phyloP scores from a whole-genome alignment of 805 yeast genomes.

The Candida coquimbonensis region DNA sequence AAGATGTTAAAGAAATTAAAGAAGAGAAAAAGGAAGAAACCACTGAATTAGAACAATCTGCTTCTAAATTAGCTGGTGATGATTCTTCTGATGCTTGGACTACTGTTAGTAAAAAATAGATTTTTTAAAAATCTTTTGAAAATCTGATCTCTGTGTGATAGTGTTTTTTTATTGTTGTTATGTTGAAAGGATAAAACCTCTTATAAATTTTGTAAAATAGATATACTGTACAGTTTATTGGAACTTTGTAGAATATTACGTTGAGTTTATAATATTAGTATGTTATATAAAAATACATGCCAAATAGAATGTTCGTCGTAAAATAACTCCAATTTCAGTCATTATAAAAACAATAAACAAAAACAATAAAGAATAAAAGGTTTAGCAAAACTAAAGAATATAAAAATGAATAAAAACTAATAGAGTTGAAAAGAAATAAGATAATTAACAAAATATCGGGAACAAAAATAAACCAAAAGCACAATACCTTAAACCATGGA shows the following conservation, averaged over 20 bases:
- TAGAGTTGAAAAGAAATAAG: too few species aligned
- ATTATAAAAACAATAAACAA: not conserved
- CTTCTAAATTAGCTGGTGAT: slow-evolving; percentile 34
- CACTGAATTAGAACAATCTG: slow-evolving; percentile 29
- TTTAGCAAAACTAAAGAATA: not conserved
- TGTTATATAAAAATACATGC: not conserved
- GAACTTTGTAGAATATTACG: too few species aligned
- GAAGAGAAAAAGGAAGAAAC: slow-evolving; percentile 14
- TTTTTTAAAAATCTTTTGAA: too few species aligned
- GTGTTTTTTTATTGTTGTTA: too few species aligned
- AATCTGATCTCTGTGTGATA: too few species aligned
- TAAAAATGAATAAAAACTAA: not conserved
- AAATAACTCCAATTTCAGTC: not conserved
- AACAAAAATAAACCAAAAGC: not conserved
- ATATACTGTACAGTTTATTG: not conserved
- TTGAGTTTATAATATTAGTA: too few species aligned
- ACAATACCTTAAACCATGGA: slow-evolving; percentile 5
- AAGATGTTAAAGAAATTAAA: slow-evolving; percentile 11
- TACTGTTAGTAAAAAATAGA: slow-evolving; percentile 35
- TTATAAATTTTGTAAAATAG: not conserved
- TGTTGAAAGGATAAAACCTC: too few species aligned
- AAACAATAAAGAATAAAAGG: too few species aligned
- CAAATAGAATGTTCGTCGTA: not conserved
- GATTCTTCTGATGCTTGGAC: slow-evolving; percentile 37
- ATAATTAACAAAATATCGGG: not conserved